phyloP scores from a whole-genome alignment of 116 monocot species.

The Papilionanthe hybrid region DNA sequence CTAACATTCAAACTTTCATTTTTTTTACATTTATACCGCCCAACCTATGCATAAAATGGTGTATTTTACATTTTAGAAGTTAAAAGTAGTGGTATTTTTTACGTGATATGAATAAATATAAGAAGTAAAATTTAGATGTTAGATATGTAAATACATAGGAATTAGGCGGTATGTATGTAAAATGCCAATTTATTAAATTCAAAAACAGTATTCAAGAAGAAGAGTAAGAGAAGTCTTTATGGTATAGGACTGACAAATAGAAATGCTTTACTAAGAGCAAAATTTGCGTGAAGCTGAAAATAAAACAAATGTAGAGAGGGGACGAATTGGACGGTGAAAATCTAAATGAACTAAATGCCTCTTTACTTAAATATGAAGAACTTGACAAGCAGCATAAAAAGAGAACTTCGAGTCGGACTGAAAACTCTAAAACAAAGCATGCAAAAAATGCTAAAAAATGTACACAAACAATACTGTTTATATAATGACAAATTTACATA shows the following conservation, averaged over 20 bases:
- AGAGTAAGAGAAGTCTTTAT: background rate
- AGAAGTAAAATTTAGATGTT: too few species aligned
- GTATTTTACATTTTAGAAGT: too few species aligned
- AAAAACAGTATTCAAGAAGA: background rate
- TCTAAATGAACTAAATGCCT: conserved; percentile 6
- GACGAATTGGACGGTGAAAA: background rate
- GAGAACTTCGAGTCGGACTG: background rate
- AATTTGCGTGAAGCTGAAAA: background rate
- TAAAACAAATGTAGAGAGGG: background rate
- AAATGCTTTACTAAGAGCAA: background rate
- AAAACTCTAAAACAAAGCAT: background rate
- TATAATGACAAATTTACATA: background rate
- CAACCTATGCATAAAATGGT: too few species aligned
- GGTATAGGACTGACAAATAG: background rate
- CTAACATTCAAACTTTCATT: too few species aligned
- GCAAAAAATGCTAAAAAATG: background rate
- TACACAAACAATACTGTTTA: background rate
- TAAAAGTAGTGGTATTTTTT: too few species aligned
- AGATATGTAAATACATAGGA: too few species aligned
- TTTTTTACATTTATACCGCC: too few species aligned
- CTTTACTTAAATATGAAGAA: background rate
- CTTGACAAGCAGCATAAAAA: background rate
- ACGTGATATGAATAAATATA: too few species aligned
- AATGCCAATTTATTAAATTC: background rate
- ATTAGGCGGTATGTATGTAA: too few species aligned